Conservation (phyloP, 1,284 basidiomycete species). For the Malassezia cuniculi region DNA sequence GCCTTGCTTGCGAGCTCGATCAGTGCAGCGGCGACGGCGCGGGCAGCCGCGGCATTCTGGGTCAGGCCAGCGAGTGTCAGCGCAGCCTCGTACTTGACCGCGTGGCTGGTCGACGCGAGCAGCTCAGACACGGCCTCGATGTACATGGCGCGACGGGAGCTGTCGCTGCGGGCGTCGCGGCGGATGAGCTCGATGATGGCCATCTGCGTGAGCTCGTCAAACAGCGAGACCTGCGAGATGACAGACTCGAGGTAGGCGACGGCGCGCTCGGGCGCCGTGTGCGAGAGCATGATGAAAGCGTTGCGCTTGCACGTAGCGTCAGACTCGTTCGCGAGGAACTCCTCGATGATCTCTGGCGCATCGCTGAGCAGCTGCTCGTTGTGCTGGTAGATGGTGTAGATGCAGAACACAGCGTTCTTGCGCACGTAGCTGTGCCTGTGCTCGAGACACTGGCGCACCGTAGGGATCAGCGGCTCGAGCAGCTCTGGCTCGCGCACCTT, state of each 20-base stretch:
- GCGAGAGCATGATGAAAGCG: constrained; percentile 84
- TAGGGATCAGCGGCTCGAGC: constrained; percentile 87
- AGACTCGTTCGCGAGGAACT: constrained; percentile 77
- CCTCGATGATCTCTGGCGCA: constrained; percentile 88
- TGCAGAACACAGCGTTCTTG: constrained; percentile 94
- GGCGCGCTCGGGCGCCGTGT: constrained; percentile 75
- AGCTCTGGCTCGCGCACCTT: constrained; percentile 90
- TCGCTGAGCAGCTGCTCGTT: constrained; percentile 83
- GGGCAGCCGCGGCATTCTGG: constrained; percentile 88
- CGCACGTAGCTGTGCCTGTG: constrained; percentile 96
- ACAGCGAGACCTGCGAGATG: constrained; percentile 65
- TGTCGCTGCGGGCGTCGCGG: constrained; percentile 74
- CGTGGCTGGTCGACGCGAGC: constrained; percentile 77
- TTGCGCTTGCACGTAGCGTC: constrained; percentile 96
- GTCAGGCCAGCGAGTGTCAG: constrained; percentile 87
- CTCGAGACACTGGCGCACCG: constrained; percentile 83
- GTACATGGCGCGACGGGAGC: constrained; percentile 54
- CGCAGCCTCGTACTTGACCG: constrained; percentile 96
- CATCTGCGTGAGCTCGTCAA: constrained; percentile 94
- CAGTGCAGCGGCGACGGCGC: constrained; percentile 80
- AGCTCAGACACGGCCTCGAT: constrained; percentile 90
- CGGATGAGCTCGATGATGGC: constrained; percentile 88
- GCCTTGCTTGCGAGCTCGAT: constrained; percentile 86
- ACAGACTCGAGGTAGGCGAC: constrained; percentile 78
- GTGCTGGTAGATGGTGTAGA: constrained; percentile 78